Base-by-base conservation (phyloP, 108 stramenopile species). In the Nitzschia sp. region DNA sequence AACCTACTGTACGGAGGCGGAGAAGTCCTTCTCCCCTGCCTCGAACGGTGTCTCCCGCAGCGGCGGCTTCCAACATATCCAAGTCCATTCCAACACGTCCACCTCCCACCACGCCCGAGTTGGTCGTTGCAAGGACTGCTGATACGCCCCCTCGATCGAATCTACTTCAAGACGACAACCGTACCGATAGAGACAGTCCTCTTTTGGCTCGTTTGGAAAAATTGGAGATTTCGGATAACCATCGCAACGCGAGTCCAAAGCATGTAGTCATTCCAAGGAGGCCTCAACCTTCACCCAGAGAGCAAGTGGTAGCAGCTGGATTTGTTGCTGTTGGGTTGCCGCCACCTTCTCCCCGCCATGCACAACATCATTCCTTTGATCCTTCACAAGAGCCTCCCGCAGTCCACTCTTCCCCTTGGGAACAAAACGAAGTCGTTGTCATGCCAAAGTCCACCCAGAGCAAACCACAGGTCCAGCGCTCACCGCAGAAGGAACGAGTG, bases 11-110 rank as follows among this genome's bases (percentile, higher is more conserved):
- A 6, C 11, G 12, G 15, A 1, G 14, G 15, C 15, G 24, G 14
- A 1, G 57, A 59, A 26, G n/a, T 40, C 57, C 15, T 14, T 65
- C 64, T 20, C 48, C 50, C 8, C 29, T 40, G 10, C 64, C 50
- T 1, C 20, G 51, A 39, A 29, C 19, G 17, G 34, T 2, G 3
- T 34, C 29, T 34, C 29, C 29, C 3, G 29, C 29, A 59, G 20
- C 9, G 3, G 11, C 34, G 3, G 39, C 22, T 17, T 48, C 62
- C 20, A 63, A 15, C 15, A 41, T 15, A 10, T 15, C 19, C 40
- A 63, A 29, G 17, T 1, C 41, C 10, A 21, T 14, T 39, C 20
- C 58, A 41, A 19, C 58, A 2, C 21, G 25, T 22, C 46, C 51
- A 7, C 29, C 8, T 7, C 38, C 64, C 41, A 53, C 64, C 2